A percentile compares a stretch with the other conserved stretches of the same genome.
Evolutionary conservation across 495 filamentous ascomycete species (phyloP).

Genomic region (Lasiosphaeris hirsuta): DNA sequence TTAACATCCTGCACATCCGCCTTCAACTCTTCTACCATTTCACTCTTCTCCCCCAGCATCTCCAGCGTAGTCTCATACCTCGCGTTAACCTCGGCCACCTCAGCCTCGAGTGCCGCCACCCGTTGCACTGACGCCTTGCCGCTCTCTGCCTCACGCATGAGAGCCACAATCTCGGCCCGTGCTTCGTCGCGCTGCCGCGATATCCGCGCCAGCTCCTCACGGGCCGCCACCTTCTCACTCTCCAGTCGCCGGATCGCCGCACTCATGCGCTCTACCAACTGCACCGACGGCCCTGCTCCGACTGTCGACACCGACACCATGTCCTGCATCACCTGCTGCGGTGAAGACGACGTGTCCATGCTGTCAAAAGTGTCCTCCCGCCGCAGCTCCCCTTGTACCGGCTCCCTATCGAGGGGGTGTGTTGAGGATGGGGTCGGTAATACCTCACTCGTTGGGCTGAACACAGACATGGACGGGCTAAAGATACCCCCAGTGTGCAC

Average conservation of each 20-base stretch:
- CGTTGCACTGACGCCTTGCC: slow-evolving; percentile 57
- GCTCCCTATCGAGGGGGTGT: slow-evolving; percentile 64
- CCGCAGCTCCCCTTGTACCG: slow-evolving; percentile 4
- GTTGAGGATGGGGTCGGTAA: slow-evolving; percentile 35
- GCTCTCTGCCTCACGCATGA: slow-evolving; percentile 82
- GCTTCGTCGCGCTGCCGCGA: slow-evolving; percentile 84
- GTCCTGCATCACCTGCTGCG: slow-evolving; percentile 75
- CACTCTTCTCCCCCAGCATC: slow-evolving; percentile 95
- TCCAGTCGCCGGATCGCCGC: slow-evolving; percentile 87
- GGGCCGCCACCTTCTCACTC: slow-evolving; percentile 78
- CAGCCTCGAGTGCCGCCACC: slow-evolving; percentile 62
- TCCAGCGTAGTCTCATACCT: slow-evolving; percentile 89
- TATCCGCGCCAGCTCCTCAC: slow-evolving; percentile 79
- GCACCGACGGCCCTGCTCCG: slow-evolving; percentile 87
- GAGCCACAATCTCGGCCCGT: slow-evolving; percentile 77
- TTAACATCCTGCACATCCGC: slow-evolving; percentile 91
- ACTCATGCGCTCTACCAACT: slow-evolving; percentile 95
- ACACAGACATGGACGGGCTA: slow-evolving; percentile 25
- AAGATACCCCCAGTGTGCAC: slow-evolving; percentile 23
- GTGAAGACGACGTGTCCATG: slow-evolving; percentile 56
- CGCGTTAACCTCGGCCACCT: slow-evolving; percentile 59
- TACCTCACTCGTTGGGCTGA: slow-evolving; percentile 35
- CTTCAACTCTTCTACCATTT: slow-evolving; percentile 81
- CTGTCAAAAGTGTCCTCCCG: slow-evolving; percentile 67
- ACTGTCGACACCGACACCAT: slow-evolving; percentile 85